Percentiles rank a stretch among this genome's conserved stretches.
Conservation (phyloP, 1,139 yeast species). For the Candida dubliniensis region DNA sequence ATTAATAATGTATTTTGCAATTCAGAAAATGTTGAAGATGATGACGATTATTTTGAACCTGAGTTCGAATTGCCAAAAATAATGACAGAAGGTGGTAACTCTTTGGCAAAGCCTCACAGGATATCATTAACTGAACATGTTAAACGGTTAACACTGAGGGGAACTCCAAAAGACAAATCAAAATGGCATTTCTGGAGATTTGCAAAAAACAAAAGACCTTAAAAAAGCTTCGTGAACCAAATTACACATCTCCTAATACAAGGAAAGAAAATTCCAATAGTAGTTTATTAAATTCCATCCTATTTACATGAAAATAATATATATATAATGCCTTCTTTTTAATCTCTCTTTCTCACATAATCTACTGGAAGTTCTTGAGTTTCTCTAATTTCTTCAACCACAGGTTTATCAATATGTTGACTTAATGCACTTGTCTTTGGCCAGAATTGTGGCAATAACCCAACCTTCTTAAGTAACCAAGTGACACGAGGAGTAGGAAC, state of each 20-base stretch:
- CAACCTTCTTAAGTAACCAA: constrained; percentile 75
- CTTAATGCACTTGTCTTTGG: constrained; percentile 46
- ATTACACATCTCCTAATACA: no score
- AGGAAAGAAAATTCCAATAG: no score
- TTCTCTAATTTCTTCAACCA: constrained; percentile 26
- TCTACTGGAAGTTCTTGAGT: constrained; percentile 36
- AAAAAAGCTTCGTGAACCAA: no score
- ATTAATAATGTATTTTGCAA: constrained; percentile 1
- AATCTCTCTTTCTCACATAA: constrained; percentile 35
- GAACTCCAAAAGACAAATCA: neutral
- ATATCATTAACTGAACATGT: neutral
- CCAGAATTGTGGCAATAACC: constrained; percentile 75
- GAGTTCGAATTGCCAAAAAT: neutral
- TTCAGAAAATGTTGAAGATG: constrained; percentile 1
- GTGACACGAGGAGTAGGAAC: constrained; percentile 86
- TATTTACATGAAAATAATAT: constrained; percentile 1
- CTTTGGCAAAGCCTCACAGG: neutral
- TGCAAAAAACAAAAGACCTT: neutral
- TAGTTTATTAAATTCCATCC: neutral
- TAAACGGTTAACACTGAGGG: neutral
- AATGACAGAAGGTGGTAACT: neutral
- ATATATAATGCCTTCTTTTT: neutral
- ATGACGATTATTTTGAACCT: neutral
- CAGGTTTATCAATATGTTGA: constrained; percentile 34
- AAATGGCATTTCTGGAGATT: neutral